Evolutionary conservation across 176 grass and related monocot species (phyloP), one percentile per base, ranked within the genome.

Genomic region (Secale cereale): DNA sequence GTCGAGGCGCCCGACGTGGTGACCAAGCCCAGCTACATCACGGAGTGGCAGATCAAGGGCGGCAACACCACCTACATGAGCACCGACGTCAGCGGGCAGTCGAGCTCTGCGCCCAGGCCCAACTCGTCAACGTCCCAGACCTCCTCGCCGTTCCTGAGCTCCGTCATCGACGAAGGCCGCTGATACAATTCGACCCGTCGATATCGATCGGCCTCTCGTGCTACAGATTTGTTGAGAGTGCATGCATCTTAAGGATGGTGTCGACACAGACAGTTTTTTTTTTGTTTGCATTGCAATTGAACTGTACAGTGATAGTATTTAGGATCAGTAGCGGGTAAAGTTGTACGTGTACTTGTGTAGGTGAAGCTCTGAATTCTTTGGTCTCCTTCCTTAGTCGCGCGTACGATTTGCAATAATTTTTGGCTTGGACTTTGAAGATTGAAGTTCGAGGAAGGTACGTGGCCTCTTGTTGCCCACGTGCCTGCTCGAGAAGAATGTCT

Each of bases 1-100:
- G 60, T 83, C 2, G 88, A 90, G 48, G 52, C 91, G 2, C 65
- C 17, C 0, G 84, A 88, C 56, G 88, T 82, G 5, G 88, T 70
- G 16, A 86, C 62, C 29, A 94, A 74, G 78, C 92, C 95, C 1
- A 89, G 92, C 76, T 94, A 94, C 81, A 82, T 97, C 81, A 92
- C 92, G 15, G 92, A 94, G 20, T 91, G 86, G 88, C 87, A 97
- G 78, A 81, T 93, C 87, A 88, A 89, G 77, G 85, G 76, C 29
- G 82, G 77, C 77, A 86, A 65, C 69, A 87, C 36, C 61, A 60
- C 72, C 72, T 75, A 75, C 72, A 75, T 52, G 72, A 75, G 72
- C 72, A 60, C 84, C 64, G 20, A 78, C 0, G 90, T 82, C 46
- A 76, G 74, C n/a, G 56, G 36, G 6, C 83, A 82, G 76, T 68